Conservation (phyloP, 1,139 yeast genomes). For the Saccharomycopsis hybrid region DNA sequence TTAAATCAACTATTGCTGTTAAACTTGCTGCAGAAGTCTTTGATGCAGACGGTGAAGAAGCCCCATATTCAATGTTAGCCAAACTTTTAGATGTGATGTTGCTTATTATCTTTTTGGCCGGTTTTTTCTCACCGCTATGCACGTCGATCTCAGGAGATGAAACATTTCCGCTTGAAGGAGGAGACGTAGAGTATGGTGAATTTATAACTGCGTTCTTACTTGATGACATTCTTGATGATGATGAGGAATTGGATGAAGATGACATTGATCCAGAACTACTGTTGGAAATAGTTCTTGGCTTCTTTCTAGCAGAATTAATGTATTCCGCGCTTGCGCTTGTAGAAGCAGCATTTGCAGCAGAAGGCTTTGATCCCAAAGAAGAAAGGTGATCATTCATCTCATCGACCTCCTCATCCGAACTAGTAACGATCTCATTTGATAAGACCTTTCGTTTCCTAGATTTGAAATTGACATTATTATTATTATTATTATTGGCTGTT, state of each 20-base stretch:
- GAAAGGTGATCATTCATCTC: conserved; percentile 1
- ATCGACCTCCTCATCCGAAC: conserved; percentile 4
- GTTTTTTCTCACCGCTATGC: conserved; percentile 2
- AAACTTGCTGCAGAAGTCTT: not conserved
- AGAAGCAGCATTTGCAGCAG: conserved; percentile 1
- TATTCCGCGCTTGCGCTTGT: not conserved
- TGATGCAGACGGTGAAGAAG: no score
- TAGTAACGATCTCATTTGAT: conserved; percentile 4
- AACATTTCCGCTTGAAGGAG: conserved; percentile 7
- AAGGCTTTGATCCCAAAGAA: not conserved
- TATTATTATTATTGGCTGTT: no score
- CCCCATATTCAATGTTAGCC: no score
- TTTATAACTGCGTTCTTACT: not conserved
- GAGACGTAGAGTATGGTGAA: conserved; percentile 4
- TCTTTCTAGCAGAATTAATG: not conserved
- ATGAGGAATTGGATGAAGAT: conserved; percentile 8
- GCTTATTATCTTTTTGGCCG: not conserved
- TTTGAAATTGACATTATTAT: no score
- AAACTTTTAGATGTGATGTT: conserved; percentile 4
- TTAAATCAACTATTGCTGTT: not conserved
- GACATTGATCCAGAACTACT: conserved; percentile 10
- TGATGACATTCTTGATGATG: conserved; percentile 5
- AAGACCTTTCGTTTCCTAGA: conserved; percentile 4
- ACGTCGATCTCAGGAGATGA: conserved; percentile 3
- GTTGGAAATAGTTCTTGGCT: conserved; percentile 7